phyloP scores from a whole-genome alignment of 2,329 filamentous ascomycete species.

The Botrytis paeoniae region DNA sequence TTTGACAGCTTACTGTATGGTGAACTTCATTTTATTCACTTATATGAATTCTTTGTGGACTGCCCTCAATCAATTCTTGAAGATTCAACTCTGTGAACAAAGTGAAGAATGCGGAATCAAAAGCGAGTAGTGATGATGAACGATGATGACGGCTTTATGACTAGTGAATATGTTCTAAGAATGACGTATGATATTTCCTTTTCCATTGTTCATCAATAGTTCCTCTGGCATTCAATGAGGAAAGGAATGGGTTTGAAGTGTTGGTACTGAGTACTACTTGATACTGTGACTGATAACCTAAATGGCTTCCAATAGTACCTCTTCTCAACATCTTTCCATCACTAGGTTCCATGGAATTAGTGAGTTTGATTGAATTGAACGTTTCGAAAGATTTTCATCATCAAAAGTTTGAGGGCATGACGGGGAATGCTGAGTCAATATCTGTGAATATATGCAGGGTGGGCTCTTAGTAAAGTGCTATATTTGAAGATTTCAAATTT shows the following conservation, averaged over 20 bases:
- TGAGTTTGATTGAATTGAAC: not conserved
- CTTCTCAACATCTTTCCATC: not conserved
- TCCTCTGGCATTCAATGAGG: not conserved
- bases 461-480: not conserved
- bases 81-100: accelerated
- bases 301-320: not conserved
- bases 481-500: not conserved
- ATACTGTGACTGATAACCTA: accelerated
- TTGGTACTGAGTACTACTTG: accelerated
- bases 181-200: not conserved
- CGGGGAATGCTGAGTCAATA: not conserved
- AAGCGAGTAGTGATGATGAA: not conserved
- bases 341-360: not conserved
- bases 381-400: accelerated
- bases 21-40: not conserved
- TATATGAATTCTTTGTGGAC: not conserved
- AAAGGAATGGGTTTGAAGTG: not conserved
- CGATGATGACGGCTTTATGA: not conserved
- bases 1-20: not conserved
- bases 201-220: accelerated
- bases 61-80: accelerated
- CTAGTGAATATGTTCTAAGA: accelerated
- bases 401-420: no score
- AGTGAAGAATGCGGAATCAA: not conserved
- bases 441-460: accelerated